Percentiles rank a stretch among this genome's conserved stretches.
phyloP scores from a whole-genome alignment of 768 basidiomycete genomes.

The Pleurotus djamor region DNA sequence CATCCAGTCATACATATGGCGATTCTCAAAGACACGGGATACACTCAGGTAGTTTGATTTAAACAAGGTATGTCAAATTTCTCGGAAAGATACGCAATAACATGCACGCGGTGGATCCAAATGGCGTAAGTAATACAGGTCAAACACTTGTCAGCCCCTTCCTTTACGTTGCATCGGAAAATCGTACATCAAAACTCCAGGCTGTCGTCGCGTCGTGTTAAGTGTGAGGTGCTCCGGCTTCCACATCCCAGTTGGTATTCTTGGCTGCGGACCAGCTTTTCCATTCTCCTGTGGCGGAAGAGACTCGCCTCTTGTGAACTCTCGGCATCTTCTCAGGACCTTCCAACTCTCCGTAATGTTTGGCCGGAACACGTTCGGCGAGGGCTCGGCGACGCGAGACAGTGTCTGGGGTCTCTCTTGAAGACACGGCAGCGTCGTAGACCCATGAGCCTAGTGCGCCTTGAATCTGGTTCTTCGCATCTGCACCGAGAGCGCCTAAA shows the following conservation, averaged over 20 bases:
- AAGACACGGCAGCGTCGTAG: constrained; percentile 49
- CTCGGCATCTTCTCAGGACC: constrained; percentile 1
- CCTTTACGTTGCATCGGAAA: background rate
- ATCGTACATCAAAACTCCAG: background rate
- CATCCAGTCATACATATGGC: background rate
- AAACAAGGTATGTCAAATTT: background rate
- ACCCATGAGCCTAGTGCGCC: constrained; percentile 33
- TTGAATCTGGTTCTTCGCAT: constrained; percentile 21
- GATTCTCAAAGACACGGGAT: background rate
- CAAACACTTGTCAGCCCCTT: background rate
- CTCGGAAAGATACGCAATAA: background rate
- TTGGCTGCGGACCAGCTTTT: background rate
- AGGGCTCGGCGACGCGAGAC: constrained; percentile 10
- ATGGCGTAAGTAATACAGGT: constrained; percentile 1
- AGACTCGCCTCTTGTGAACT: background rate
- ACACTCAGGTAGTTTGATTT: background rate
- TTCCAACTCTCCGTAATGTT: constrained; percentile 1
- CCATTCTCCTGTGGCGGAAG: constrained; percentile 5
- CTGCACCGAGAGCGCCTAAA: constrained; percentile 9
- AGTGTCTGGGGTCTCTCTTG: constrained; percentile 25
- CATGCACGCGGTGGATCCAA: background rate
- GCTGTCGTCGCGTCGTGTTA: background rate
- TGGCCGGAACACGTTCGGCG: background rate
- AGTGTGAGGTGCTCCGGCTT: background rate
- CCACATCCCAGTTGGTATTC: background rate